phyloP scores from a whole-genome alignment of 2,329 filamentous ascomycete genomes.

The Ceratocystis lukuohia region DNA sequence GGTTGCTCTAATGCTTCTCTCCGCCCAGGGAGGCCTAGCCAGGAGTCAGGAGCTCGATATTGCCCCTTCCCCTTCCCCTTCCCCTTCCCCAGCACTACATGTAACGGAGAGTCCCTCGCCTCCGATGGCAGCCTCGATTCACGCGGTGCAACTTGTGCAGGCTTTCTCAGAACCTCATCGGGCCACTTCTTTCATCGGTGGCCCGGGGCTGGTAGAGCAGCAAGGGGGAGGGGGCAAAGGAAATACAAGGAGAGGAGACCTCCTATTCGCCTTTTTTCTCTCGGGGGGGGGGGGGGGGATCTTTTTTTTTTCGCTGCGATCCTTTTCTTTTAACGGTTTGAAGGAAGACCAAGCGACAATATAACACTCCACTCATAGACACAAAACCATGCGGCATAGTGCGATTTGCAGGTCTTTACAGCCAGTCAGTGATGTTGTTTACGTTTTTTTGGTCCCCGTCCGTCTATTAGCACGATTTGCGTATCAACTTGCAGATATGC shows the following conservation, averaged over 20 bases:
- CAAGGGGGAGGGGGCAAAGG: neutral
- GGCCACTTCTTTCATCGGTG: neutral
- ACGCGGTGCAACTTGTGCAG: neutral
- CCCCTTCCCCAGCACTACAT: neutral
- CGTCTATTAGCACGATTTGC: neutral
- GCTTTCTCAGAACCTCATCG: neutral
- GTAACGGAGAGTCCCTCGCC: neutral
- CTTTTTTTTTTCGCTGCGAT: neutral
- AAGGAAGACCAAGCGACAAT: neutral
- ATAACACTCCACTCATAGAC: neutral
- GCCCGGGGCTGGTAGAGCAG: neutral
- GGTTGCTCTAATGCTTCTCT: neutral
- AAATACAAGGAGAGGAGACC: neutral
- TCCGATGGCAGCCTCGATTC: neutral
- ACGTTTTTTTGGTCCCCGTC: neutral
- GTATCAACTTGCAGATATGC: neutral
- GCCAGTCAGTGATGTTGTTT: neutral
- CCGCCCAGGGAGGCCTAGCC: neutral
- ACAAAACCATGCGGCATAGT: neutral
- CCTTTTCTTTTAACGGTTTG: neutral
- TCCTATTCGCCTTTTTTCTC: too few relatives aligned
- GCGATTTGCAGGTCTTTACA: neutral
- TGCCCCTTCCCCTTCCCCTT: neutral
- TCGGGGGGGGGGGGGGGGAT: neutral
- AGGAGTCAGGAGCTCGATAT: neutral